Base-by-base conservation (phyloP, 2,329 filamentous ascomycete genomes). In the Lachnellula subtilissima region DNA sequence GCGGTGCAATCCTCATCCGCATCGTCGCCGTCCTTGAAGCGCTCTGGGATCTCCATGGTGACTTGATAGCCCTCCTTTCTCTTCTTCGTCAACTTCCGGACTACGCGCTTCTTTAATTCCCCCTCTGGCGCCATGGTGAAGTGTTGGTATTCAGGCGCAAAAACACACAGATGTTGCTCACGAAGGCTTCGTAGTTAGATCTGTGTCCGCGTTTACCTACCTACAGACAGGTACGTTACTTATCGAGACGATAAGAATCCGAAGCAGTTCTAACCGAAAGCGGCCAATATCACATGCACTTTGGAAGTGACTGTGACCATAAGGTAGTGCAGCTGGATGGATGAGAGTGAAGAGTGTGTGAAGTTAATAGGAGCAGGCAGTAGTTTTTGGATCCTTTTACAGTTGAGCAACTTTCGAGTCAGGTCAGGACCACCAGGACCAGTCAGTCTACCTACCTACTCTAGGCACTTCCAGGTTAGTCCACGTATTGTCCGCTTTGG, bases 1-100 rank as follows among this genome's bases (percentile, higher is more conserved):
- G 81, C 81, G 14, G 81, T 82, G 58, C 81, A 80, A 68, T 86
- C 84, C 40, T 84, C 78, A 17, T 86, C 75, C 5, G 76, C 78
- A 70, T 85, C 83, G 58, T 81, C 79, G 32, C 79, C 80, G 65
- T 81, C 77, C 64, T 75, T 78, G 59, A 85, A 76, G 54, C 78
- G 78, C 54, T 84, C 80, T 28, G 83, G 83, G 17, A 85, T 75
- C 55, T 79, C 73, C 56, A 80, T 78, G 37, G 74, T 73, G 39
- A 72, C 66, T 54, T 73, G 73, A 59, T 71, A 71, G 19, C 70
- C 69, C 46, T 76, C 72, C 50, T 71, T 73, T 52, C 64, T 70
- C 61, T 68, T 73, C 67, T 74, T 76, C 59, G 67, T 73, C 64
- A 77, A 65, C 65, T 73, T 74, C 51, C 72, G 73, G 35, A 70